These are phyloP conservation scores for Physcomitrium patens DNA, from an alignment of 225 moss, liverwort and hornwort genomes.

Conservation along the genomic window DNA sequence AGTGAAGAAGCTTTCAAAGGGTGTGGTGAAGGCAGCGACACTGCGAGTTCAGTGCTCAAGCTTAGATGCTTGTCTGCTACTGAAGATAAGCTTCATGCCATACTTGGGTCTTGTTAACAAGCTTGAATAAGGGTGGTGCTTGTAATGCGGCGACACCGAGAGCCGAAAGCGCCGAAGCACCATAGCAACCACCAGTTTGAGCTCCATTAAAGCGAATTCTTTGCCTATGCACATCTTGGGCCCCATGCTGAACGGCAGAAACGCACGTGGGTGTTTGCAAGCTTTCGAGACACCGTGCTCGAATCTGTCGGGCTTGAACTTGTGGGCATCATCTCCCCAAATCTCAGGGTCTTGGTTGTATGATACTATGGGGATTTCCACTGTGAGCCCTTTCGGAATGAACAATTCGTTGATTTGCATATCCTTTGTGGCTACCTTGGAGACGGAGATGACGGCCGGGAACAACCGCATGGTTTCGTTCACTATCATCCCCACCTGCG, in stretches of 20 bases:
- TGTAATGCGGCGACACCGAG: conserved; percentile 54
- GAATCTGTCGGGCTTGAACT: conserved; percentile 76
- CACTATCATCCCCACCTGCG: conserved; percentile 79
- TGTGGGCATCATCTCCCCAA: conserved; percentile 72
- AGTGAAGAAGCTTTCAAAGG: no score
- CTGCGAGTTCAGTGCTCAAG: no score
- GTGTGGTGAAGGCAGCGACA: no score
- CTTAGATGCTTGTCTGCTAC: background rate
- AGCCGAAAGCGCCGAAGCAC: conserved; percentile 57
- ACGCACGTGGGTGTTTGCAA: conserved; percentile 57
- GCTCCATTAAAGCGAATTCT: conserved; percentile 71
- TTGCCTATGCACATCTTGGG: conserved; percentile 79
- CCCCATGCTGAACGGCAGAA: conserved; percentile 74
- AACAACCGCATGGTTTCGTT: conserved; percentile 72
- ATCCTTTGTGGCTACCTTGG: conserved; percentile 51
- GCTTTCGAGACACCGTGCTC: conserved; percentile 45
- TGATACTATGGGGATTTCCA: conserved; percentile 52
- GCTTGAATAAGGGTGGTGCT: conserved; percentile 45
- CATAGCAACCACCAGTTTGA: conserved; percentile 63
- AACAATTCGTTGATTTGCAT: conserved; percentile 59
- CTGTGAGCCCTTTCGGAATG: conserved; percentile 60
- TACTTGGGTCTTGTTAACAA: conserved; percentile 50
- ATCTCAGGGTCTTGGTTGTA: conserved; percentile 62
- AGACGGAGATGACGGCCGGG: conserved; percentile 42
- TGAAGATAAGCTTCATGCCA: conserved; percentile 48